Conservation (phyloP, 768 basidiomycete species). For the Auricularia heimuer region DNA sequence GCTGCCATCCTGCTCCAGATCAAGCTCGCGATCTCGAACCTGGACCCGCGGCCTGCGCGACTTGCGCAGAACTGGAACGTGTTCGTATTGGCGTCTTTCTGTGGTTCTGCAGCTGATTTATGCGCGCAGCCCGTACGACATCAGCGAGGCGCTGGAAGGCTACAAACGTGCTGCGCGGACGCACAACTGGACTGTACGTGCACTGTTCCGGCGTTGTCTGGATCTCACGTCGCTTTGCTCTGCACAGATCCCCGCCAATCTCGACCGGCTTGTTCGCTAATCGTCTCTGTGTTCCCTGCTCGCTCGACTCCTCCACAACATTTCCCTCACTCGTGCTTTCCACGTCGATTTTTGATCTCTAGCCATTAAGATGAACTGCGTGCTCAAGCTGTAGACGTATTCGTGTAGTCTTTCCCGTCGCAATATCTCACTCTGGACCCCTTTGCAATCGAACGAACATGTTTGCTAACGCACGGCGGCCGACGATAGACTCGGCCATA, state of each 20-base stretch:
- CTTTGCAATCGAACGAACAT: too few species aligned
- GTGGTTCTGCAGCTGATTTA: neutral
- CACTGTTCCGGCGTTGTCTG: neutral
- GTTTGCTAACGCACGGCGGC: too few species aligned
- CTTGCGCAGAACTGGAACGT: slow-evolving; percentile 41
- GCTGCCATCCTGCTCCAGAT: slow-evolving; percentile 49
- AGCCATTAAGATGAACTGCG: too few species aligned
- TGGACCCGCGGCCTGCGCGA: slow-evolving; percentile 54
- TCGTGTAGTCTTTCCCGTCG: too few species aligned
- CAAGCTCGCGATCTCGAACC: slow-evolving; percentile 56
- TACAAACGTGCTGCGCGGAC: slow-evolving; percentile 54
- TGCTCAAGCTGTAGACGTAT: too few species aligned
- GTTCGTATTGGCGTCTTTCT: slow-evolving; percentile 19
- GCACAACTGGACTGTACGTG: slow-evolving; percentile 52
- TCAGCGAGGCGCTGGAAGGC: slow-evolving; percentile 50
- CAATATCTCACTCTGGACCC: too few species aligned
- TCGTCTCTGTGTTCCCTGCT: neutral
- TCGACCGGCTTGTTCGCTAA: neutral
- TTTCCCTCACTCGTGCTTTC: too few species aligned
- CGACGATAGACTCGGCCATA: neutral
- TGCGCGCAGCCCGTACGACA: slow-evolving; percentile 29
- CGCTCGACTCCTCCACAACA: too few species aligned
- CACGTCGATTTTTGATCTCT: too few species aligned
- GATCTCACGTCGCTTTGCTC: neutral
- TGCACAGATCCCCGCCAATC: too few species aligned